phyloP scores from a whole-genome alignment of 2,329 filamentous ascomycete species.

The Colletotrichum neosansevieriae region DNA sequence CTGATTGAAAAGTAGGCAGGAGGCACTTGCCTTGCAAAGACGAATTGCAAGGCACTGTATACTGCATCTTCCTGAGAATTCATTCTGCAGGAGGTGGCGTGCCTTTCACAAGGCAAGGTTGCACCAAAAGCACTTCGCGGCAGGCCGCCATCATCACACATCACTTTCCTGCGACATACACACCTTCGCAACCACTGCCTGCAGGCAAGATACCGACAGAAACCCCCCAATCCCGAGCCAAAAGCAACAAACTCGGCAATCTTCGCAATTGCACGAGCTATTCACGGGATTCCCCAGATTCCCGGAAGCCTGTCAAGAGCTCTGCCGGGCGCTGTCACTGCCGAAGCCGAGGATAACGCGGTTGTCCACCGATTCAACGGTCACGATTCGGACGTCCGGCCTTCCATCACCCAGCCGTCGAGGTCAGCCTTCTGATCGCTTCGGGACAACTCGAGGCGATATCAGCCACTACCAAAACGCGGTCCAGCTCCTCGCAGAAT shows the following conservation, averaged over 20 bases:
- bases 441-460: constrained; percentile 39
- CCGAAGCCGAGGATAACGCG: constrained; percentile 41
- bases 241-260: constrained; percentile 18
- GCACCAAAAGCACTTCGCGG: constrained; percentile 13
- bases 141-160: background rate
- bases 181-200: background rate
- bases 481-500: constrained; percentile 16
- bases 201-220: constrained; percentile 9
- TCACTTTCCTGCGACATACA: background rate
- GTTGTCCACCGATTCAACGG: constrained; percentile 26
- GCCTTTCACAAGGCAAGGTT: constrained; percentile 10
- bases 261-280: constrained; percentile 34
- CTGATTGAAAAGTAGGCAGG: background rate
- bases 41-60: constrained; percentile 2
- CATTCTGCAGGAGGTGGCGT: constrained; percentile 15
- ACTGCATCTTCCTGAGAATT: background rate
- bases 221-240: constrained; percentile 17
- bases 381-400: constrained; percentile 22
- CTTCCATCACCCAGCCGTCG: constrained; percentile 7
- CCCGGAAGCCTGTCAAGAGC: constrained; percentile 10
- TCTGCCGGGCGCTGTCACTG: constrained; percentile 16
- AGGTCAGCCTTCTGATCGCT: background rate
- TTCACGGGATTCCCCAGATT: constrained; percentile 14
- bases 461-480: constrained; percentile 29
- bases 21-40: constrained; percentile 8